A percentile compares a stretch with the other conserved stretches of the same genome.
Conservation (phyloP, 2,329 filamentous ascomycete genomes). For the Xylaria sp. region DNA sequence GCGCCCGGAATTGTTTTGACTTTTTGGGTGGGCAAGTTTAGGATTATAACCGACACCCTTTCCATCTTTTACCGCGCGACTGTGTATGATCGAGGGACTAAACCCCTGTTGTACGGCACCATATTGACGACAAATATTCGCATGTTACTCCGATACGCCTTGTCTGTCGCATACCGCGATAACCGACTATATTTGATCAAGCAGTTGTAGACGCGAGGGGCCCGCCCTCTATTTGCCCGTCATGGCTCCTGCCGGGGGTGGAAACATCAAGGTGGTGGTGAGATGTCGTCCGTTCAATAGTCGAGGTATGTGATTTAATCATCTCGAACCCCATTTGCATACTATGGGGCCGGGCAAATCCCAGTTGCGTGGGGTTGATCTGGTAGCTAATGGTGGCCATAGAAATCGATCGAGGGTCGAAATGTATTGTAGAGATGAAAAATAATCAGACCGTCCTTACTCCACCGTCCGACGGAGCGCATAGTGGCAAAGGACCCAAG, state of each 20-base stretch:
- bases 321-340: background rate
- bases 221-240: slow-evolving; percentile 42
- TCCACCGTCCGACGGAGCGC: slow-evolving; percentile 71
- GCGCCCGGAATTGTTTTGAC: slow-evolving; percentile 26
- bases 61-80: slow-evolving; percentile 2
- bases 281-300: slow-evolving; percentile 94
- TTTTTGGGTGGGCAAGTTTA: slow-evolving; percentile 31
- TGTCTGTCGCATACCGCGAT: slow-evolving; percentile 42
- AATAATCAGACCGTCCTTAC: slow-evolving; percentile 87
- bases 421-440: slow-evolving; percentile 98
- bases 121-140: slow-evolving; percentile 19
- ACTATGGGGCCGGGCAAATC: background rate
- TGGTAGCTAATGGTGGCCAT: slow-evolving; percentile 38
- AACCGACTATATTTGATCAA: slow-evolving; percentile 35
- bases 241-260: slow-evolving; percentile 78
- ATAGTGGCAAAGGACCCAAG: slow-evolving; percentile 72
- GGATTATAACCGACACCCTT: slow-evolving; percentile 19
- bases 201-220: slow-evolving; percentile 40
- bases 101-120: background rate
- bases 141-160: slow-evolving; percentile 34
- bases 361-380: background rate
- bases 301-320: slow-evolving; percentile 71
- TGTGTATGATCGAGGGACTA: slow-evolving; percentile 2
- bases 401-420: slow-evolving; percentile 92
- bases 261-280: slow-evolving; percentile 99